Evolutionary conservation across 75 land plant genomes (phyloP), one percentile per base, ranked within the genome.

Genomic region (Pseudotsuga menziesii): DNA sequence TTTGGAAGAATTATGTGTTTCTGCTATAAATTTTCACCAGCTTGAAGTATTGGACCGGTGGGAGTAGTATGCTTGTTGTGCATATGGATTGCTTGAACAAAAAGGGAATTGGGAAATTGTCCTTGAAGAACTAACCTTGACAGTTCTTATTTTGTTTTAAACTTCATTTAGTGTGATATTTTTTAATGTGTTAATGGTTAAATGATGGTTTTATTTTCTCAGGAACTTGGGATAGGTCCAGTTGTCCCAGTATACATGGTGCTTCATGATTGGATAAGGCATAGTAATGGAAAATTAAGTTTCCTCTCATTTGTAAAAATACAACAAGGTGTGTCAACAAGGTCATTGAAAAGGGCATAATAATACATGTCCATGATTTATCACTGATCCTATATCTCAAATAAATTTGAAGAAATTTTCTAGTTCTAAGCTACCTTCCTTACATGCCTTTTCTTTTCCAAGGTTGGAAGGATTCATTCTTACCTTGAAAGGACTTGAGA

Each of bases 51-150:
- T 85, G 73, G 91, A 88, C 39, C 85, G 73, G 16, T 96, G 98
- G 98, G 97, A 96, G 75, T 87, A 88, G 54, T 93, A 94, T 82
- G 98, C 97, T 59, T 82, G 84, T n/a, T 71, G 75, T 77, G 98
- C 90, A 11, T 96, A 91, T 82, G 94, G 94, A 48, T 78, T 91
- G 20, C 94, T 96, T 76, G 95, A 96, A 55, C 88, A 87, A 56
- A 92, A 94, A 72, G 98, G 94, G 13, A 96, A 96, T 80, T 79
- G 97, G 29, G 84, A 91, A 16, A 83, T 91, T 32, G 81, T 92
- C 80, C 88, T 94, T 23, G 98, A 96, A 58, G 98, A 96, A 75
- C 91, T 96, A 83, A 94, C 97, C 23, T 90, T 91, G 78, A 97
- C 91, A 94, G 25, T 85, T 17, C 3, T 19, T 52, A 15, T 77